Percentiles rank a stretch among this genome's conserved stretches.
phyloP scores from a whole-genome alignment of 1,284 basidiomycete species.

The Grifola frondosa region DNA sequence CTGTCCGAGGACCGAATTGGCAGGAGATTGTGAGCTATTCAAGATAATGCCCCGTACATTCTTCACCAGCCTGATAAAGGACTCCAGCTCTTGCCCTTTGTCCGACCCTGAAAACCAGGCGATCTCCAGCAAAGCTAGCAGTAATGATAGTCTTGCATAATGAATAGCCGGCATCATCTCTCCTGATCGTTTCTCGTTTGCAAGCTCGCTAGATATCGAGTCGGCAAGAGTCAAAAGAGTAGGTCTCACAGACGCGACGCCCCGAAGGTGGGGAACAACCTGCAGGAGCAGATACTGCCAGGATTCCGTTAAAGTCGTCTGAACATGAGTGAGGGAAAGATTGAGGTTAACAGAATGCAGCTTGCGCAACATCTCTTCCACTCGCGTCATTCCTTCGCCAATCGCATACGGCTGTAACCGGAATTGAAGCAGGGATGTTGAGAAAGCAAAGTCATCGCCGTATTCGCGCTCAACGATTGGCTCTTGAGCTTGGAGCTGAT shows the following conservation, averaged over 20 bases:
- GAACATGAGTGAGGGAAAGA: conserved; percentile 80
- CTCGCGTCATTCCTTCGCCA: conserved; percentile 40
- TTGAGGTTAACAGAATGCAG: conserved; percentile 78
- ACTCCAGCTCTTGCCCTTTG: conserved; percentile 51
- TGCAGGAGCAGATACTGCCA: conserved; percentile 77
- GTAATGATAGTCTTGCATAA: conserved; percentile 68
- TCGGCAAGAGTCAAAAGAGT: conserved; percentile 61
- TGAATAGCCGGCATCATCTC: conserved; percentile 88
- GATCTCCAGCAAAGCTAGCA: conserved; percentile 76
- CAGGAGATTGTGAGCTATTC: conserved; percentile 74
- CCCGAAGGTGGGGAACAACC: conserved; percentile 62
- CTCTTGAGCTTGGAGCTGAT: conserved; percentile 64
- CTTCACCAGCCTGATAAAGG: conserved; percentile 61
- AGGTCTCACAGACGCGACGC: conserved; percentile 51
- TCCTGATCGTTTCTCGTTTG: conserved; percentile 71
- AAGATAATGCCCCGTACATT: conserved; percentile 68
- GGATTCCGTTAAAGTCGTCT: conserved; percentile 71
- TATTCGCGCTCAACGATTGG: conserved; percentile 71
- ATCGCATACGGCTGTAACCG: conserved; percentile 52
- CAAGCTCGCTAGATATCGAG: conserved; percentile 65
- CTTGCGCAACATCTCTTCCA: conserved; percentile 50
- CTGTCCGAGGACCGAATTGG: conserved; percentile 71
- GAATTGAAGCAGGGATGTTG: conserved; percentile 48
- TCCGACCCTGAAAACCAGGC: conserved; percentile 73
- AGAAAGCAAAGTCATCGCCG: conserved; percentile 80